Conservation (phyloP, 257 asterid species). For the Capsicum rhomboideum region DNA sequence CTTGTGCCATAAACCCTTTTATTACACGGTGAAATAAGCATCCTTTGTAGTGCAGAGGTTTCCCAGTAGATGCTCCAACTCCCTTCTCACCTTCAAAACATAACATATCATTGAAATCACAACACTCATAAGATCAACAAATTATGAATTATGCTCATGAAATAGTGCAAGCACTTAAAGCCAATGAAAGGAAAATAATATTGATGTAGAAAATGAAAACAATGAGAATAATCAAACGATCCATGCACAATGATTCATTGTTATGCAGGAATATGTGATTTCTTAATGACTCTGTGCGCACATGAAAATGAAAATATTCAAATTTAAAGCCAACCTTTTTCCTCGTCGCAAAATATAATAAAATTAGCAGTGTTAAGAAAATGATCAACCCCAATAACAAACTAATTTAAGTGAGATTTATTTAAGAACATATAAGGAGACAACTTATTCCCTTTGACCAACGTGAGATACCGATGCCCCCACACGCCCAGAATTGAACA, state of each 20-base stretch:
- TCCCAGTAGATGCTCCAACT: constrained; percentile 68
- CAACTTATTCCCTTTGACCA: neutral
- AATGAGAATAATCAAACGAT: neutral
- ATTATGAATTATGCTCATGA: neutral
- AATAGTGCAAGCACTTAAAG: neutral
- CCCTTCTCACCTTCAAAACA: constrained; percentile 80
- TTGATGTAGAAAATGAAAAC: neutral
- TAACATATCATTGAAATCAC: constrained; percentile 2
- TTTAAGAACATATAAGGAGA: neutral
- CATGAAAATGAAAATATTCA: neutral
- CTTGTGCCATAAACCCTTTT: constrained; percentile 97
- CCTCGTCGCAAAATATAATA: neutral
- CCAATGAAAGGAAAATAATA: neutral
- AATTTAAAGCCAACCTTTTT: neutral
- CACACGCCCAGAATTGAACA: neutral
- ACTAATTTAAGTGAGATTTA: neutral
- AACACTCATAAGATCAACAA: neutral
- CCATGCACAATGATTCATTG: neutral
- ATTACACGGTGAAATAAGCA: constrained; percentile 83
- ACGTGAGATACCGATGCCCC: neutral
- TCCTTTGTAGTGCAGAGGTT: constrained; percentile 93
- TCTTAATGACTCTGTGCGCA: neutral
- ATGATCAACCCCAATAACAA: neutral
- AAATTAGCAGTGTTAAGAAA: neutral
- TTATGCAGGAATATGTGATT: neutral